Evolutionary conservation across 768 basidiomycete genomes (phyloP).

Genomic region (Termitomyces sp.): DNA sequence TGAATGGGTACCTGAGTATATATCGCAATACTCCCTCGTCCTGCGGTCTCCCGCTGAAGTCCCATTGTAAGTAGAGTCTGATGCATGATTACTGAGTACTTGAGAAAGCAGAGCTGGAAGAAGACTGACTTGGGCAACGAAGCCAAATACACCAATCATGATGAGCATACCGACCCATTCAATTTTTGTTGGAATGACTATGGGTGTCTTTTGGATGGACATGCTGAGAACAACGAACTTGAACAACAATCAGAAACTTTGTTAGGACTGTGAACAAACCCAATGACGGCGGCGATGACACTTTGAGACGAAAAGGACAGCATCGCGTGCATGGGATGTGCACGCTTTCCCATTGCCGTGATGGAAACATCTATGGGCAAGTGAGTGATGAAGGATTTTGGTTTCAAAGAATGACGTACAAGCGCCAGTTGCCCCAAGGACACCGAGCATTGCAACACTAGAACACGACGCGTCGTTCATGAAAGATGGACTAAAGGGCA

Average conservation of each 20-base stretch:
- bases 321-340: conserved; percentile 71
- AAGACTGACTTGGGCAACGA: conserved; percentile 48
- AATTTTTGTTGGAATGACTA: conserved; percentile 42
- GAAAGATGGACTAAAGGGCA: background rate
- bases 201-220: conserved; percentile 30
- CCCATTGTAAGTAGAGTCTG: conserved; percentile 57
- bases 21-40: conserved; percentile 56
- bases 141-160: conserved; percentile 51
- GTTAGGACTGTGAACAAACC: conserved; percentile 22
- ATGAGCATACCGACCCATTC: conserved; percentile 44
- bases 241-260: background rate
- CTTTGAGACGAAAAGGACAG: conserved; percentile 61
- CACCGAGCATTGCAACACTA: conserved; percentile 37
- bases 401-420: conserved; percentile 38
- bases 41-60: conserved; percentile 38
- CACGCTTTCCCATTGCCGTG: conserved; percentile 71
- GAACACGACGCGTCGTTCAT: background rate
- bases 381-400: background rate
- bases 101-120: conserved; percentile 33
- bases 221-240: conserved; percentile 32
- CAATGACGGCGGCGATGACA: conserved; percentile 32
- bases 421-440: conserved; percentile 61
- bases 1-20: conserved; percentile 38
- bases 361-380: conserved; percentile 10
- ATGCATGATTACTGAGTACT: background rate